Percentiles rank a stretch among this genome's conserved stretches.
These are phyloP conservation scores for Sphaerostilbella broomeana DNA, from an alignment of 2,329 filamentous ascomycete species.

Conservation along the genomic window DNA sequence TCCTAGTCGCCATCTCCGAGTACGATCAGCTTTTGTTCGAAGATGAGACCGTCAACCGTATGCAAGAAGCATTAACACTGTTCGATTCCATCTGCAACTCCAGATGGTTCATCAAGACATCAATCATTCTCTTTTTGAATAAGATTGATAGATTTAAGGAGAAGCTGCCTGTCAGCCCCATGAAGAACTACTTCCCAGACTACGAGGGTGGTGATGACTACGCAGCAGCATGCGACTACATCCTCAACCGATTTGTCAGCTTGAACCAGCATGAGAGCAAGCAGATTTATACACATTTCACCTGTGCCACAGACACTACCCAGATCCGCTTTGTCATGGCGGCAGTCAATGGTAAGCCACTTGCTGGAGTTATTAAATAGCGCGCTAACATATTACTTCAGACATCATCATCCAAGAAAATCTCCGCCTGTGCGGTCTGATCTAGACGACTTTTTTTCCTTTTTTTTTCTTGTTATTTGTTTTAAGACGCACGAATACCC, in stretches of 20 bases:
- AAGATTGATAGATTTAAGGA: constrained; percentile 88
- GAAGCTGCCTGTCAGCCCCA: constrained; percentile 74
- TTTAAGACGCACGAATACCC: constrained; percentile 36
- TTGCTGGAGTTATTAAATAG: not conserved
- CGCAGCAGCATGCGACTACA: constrained; percentile 93
- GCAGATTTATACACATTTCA: constrained; percentile 99
- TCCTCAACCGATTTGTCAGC: constrained; percentile 95
- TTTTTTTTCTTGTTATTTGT: constrained; percentile 22
- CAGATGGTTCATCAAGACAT: constrained; percentile 84
- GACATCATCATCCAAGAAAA: constrained; percentile 99
- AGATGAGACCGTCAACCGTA: constrained; percentile 92
- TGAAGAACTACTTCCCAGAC: constrained; percentile 84
- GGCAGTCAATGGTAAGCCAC: constrained; percentile 81
- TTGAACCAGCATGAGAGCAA: constrained; percentile 99
- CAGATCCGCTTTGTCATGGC: constrained; percentile 99
- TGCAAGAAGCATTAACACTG: constrained; percentile 81
- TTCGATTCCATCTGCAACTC: constrained; percentile 87
- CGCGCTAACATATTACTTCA: constrained; percentile 44
- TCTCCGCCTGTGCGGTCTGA: constrained; percentile 90
- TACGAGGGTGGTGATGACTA: constrained; percentile 97
- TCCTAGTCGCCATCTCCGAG: constrained; percentile 93
- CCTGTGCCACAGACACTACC: constrained; percentile 95
- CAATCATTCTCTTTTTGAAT: constrained; percentile 83
- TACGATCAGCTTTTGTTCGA: constrained; percentile 96
- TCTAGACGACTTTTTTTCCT: constrained; percentile 53